Percentiles rank a stretch among this genome's conserved stretches.
phyloP scores from a whole-genome alignment of 2,329 filamentous ascomycete species.

The Xylariaceae sp. region DNA sequence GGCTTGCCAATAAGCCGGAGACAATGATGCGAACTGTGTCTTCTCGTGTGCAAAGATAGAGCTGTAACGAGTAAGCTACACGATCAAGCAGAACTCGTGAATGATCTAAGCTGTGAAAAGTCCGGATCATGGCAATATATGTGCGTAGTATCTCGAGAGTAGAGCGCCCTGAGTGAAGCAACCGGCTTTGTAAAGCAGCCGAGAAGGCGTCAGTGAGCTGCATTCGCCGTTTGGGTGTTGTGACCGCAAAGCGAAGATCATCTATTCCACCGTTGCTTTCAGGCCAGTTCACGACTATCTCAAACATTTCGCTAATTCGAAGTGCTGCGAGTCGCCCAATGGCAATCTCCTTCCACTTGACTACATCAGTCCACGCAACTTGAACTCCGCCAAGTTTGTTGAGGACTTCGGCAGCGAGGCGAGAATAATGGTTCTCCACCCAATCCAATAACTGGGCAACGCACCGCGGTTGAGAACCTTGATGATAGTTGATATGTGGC shows the following conservation, averaged over 20 bases:
- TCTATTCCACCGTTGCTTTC: conserved; percentile 66
- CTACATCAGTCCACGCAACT: conserved; percentile 53
- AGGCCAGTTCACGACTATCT: conserved; percentile 75
- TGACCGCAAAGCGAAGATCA: conserved; percentile 68
- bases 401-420: conserved; percentile 60
- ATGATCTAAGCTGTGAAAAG: conserved; percentile 70
- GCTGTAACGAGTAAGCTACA: conserved; percentile 67
- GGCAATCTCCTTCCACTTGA: conserved; percentile 68
- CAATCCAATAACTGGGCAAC: conserved; percentile 60
- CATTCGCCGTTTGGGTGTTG: conserved; percentile 62
- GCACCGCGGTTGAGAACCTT: conserved; percentile 46
- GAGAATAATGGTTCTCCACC: conserved; percentile 64
- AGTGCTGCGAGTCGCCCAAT: conserved; percentile 64
- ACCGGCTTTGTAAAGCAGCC: conserved; percentile 57
- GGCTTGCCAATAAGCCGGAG: conserved; percentile 64
- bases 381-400: conserved; percentile 39
- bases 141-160: conserved; percentile 72
- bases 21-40: conserved; percentile 78
- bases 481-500: conserved; percentile 21
- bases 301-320: conserved; percentile 69
- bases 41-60: conserved; percentile 73
- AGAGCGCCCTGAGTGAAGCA: conserved; percentile 72
- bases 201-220: conserved; percentile 69
- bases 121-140: conserved; percentile 75
- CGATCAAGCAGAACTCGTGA: conserved; percentile 74